Percentiles rank a stretch among this genome's conserved stretches.
phyloP scores from a whole-genome alignment of 352 stramenopile species.

The Phytophthora macrochlamydospora region DNA sequence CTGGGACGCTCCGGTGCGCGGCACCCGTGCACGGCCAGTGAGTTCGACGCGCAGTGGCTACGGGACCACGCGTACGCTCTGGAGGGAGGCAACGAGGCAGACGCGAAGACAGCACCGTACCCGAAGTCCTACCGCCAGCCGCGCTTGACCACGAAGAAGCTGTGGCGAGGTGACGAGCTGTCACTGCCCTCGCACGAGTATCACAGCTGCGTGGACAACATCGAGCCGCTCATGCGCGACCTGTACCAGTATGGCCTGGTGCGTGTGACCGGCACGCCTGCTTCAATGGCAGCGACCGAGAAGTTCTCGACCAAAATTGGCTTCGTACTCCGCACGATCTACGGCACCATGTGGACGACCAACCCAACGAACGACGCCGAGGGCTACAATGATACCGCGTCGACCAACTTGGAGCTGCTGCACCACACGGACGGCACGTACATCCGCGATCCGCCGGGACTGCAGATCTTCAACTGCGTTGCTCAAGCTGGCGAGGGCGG shows the following conservation, averaged over 20 bases:
- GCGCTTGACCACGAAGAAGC: conserved; percentile 47
- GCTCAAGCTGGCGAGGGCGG: conserved; percentile 73
- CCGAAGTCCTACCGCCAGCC: conserved; percentile 65
- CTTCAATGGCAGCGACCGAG: conserved; percentile 82
- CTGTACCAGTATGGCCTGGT: conserved; percentile 78
- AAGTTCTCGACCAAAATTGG: conserved; percentile 82
- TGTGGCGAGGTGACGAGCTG: conserved; percentile 59
- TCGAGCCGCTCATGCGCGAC: conserved; percentile 72
- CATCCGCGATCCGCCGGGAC: conserved; percentile 82
- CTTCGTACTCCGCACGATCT: conserved; percentile 87
- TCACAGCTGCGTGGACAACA: conserved; percentile 45
- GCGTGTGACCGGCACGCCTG: conserved; percentile 65
- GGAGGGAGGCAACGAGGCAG: conserved; percentile 26
- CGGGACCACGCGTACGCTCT: conserved; percentile 73
- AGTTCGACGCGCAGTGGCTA: conserved; percentile 77
- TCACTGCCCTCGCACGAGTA: conserved; percentile 58
- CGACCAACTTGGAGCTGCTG: conserved; percentile 83
- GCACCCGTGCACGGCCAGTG: conserved; percentile 61
- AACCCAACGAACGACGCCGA: conserved; percentile 72
- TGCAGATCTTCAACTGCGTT: conserved; percentile 92
- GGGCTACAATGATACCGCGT: conserved; percentile 89
- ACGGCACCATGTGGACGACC: conserved; percentile 91
- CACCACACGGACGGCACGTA: conserved; percentile 91
- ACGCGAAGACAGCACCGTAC: conserved; percentile 33
- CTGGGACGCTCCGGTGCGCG: conserved; percentile 60